Evolutionary conservation across 2,329 filamentous ascomycete genomes (phyloP), one percentile per base, ranked within the genome.

Genomic region (Penicillium sp.): DNA sequence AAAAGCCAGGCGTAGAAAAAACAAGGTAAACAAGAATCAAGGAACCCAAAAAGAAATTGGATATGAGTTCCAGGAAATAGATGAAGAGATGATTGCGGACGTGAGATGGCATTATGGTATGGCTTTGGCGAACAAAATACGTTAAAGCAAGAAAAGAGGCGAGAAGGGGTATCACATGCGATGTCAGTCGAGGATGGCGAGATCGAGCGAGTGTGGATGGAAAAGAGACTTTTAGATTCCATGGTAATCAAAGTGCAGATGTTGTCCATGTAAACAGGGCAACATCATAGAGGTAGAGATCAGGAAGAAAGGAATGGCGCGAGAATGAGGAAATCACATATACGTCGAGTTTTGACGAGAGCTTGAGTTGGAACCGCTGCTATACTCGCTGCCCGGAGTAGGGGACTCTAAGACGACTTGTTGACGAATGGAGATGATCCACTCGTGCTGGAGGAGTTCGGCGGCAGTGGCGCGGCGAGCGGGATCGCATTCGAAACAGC

Each of bases 401-500:
- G 71, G 61, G 26, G 75, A 70, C 46, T 77, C 74, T n/a, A 77
- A 65, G 14, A 79, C 78, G 16, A 80, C 76, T 61, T 79, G 74
- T 54, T 76, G 72, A 48, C 78, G 68, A 58, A 80, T 80, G 29
- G 74, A 78, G 55, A 78, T 74, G 40, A 89, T 88, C 94, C 94
- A 99, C 69, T 96, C 91, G 73, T 97, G 92, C 74, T 96, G 91
- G 55, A 99, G 80, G 57, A 99, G 77, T 73, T 97, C 94, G 1
- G 92, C 86, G 1, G 94, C 93, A 32, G 87, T 90, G 18, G 89
- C 87, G 57, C 94, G 81, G 70, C 87, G 87, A 61, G 81, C 82
- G 2, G 94, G 91, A 73, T 97, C 92, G 20, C 89, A 84, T 57
- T 89, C 83, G 69, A 99, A 97, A 78, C 93, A 97, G 62, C 84